Evolutionary conservation across 2,329 filamentous ascomycete genomes (phyloP).

Genomic region (Pyrenophora teres): DNA sequence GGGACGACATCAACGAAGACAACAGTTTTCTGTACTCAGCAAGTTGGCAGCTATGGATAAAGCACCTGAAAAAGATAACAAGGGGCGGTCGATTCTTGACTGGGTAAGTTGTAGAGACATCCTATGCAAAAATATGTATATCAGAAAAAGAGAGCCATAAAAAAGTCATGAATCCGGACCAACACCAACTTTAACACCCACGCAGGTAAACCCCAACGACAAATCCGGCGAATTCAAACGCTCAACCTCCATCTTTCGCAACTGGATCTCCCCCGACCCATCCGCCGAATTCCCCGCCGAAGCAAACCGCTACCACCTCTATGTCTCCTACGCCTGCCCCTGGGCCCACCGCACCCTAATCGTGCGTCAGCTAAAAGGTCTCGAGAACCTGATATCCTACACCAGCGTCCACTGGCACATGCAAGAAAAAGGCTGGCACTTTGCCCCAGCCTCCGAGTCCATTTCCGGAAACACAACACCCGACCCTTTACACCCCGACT

Average conservation of each 20-base stretch:
- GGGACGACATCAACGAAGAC: slow-evolving; percentile 3
- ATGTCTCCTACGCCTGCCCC: slow-evolving; percentile 90
- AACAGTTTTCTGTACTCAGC: slow-evolving; percentile 18
- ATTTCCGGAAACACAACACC: slow-evolving; percentile 60
- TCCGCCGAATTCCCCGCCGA: slow-evolving; percentile 81
- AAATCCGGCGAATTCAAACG: slow-evolving; percentile 92
- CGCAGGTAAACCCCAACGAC: slow-evolving; percentile 57
- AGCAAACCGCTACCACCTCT: slow-evolving; percentile 90
- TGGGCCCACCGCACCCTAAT: slow-evolving; percentile 93
- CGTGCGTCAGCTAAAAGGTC: slow-evolving; percentile 84
- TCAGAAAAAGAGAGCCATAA: too few relatives aligned
- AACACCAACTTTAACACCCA: background rate
- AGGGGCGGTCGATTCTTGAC: slow-evolving; percentile 5
- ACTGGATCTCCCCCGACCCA: slow-evolving; percentile 73
- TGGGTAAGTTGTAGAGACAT: slow-evolving; percentile 1
- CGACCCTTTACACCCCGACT: slow-evolving; percentile 69
- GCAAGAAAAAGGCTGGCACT: slow-evolving; percentile 78
- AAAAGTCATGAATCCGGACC: too few relatives aligned
- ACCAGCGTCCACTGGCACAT: slow-evolving; percentile 96
- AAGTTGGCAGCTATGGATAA: slow-evolving; percentile 22
- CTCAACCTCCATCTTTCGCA: slow-evolving; percentile 79
- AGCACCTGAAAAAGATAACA: slow-evolving; percentile 1
- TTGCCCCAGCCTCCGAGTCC: slow-evolving; percentile 68
- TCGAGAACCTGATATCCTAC: slow-evolving; percentile 79
- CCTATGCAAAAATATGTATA: too few relatives aligned